Evolutionary conservation across 257 asterid genomes (phyloP), one percentile per base, ranked within the genome.

Genomic region (Solanum clarkiae): DNA sequence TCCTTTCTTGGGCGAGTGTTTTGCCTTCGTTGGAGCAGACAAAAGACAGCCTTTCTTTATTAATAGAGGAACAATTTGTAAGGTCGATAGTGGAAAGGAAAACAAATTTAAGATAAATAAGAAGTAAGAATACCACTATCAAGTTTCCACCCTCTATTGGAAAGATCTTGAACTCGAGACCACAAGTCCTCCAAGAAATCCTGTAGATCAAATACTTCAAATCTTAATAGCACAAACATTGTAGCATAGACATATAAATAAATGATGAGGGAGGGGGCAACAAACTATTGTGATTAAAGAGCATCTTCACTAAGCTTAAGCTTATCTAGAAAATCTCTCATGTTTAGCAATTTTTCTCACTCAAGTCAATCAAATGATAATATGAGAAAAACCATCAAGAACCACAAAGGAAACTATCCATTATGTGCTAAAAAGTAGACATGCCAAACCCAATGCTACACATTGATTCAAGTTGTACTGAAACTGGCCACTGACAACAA

Each of bases 111-210:
- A 87, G 49, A 75, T 55, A 60, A 42, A 75, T 63, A 86, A 26
- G 80, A 74, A 72, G 57, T 80, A 84, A 84, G 87, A 84, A 24
- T 97, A 97, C 99, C 98, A 80, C 98, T 97, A 88, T 92, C 98
- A 87, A 94, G 91, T 93, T 97, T 97, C 99, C 99, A 97, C 84
- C 93, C 97, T 86, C 92, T 94, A 93, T 81, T 92, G 80, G 97
- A 94, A 88, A 97, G 97, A 88, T 97, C 97, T 89, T 90, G 98
- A 86, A 97, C 86, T 80, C 96, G 90, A 90, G 91, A 86, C 98
- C 98, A 97, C 65, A 95, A 88, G 86, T 97, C 99, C 92, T 93
- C 98, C 94, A 95, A 84, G 91, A 94, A 93, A 89, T 97, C 99
- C 99, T 97, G 88, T 68, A 80, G 81, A 86, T 68, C 69, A 56